Evolutionary conservation across 768 basidiomycete genomes (phyloP), one percentile per base, ranked within the genome.

Genomic region (Panus rudis): DNA sequence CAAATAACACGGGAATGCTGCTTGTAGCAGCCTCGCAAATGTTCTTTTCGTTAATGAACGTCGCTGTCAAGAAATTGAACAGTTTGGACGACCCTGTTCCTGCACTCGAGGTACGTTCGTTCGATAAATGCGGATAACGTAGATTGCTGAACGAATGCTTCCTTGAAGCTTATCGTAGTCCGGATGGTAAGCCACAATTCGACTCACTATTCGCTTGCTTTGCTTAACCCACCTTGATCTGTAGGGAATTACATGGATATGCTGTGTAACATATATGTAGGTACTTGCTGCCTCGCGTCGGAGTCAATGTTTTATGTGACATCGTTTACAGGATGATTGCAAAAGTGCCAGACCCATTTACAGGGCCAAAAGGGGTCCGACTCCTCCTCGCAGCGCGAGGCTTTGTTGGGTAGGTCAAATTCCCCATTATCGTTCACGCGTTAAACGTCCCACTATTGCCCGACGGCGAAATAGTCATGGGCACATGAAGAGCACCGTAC

Each of bases 341-440:
- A 38, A 64, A 63, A 21, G 64, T 79, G 6, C 69, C 67, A 3
- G 65, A 90, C 54, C 84, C 84, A 1, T 58, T 80, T 22, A 52
- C 81, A 0, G 88, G 86, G 1, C 88, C 87, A 0, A 78, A 79
- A 34, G 83, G 71, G 2, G 75, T 90, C 3, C 69, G 86, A 26
- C 44, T 64, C 4, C 60, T 85, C 6, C 64, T 89, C 3, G 60
- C 71, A 1, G 57, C 70, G 11, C 67, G 87, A 49, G 85, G 85
- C 0, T 61, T 83, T 45, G 63, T 71, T n/a, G 86, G 85, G 76
- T 83, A 44, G 31, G 69, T 54, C 25, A 17, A 38, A 11, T 3
- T 10, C 42, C 16, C 13, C 6, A 4, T 13, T 39, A 19, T 34
- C 11, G 27, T 13, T 16, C 10, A n/a, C n/a, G n/a, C n/a, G n/a